Conservation (phyloP, 495 filamentous ascomycete species). For the Aeminium ludgeri region DNA sequence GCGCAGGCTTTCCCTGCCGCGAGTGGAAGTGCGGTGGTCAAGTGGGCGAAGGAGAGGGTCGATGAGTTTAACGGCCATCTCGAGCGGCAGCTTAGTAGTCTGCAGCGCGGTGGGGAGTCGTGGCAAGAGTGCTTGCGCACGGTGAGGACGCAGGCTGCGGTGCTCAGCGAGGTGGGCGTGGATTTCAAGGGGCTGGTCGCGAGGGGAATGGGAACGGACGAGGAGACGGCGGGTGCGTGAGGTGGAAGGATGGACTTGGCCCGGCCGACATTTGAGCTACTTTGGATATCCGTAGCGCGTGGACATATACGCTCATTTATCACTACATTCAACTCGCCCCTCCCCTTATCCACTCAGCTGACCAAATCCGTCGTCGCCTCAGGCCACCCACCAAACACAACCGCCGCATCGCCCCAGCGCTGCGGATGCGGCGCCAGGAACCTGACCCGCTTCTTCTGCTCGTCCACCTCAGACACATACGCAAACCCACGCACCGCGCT, state of each 20-base stretch:
- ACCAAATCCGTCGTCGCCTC: slow-evolving; percentile 26
- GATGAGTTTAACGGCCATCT: slow-evolving; percentile 77
- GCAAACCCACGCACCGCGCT: slow-evolving; percentile 83
- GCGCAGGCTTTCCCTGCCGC: slow-evolving; percentile 45
- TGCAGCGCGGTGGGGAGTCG: slow-evolving; percentile 46
- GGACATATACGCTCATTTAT: too few relatives aligned
- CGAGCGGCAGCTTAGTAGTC: slow-evolving; percentile 63
- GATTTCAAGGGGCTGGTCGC: slow-evolving; percentile 67
- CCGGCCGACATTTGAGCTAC: too few relatives aligned
- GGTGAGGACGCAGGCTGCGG: slow-evolving; percentile 59
- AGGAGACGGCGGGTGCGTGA: not conserved
- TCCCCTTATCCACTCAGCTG: slow-evolving; percentile 8
- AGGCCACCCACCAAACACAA: slow-evolving; percentile 37
- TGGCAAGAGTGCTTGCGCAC: slow-evolving; percentile 74
- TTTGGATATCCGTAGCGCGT: too few relatives aligned
- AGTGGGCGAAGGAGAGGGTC: slow-evolving; percentile 87
- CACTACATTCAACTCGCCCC: too few relatives aligned
- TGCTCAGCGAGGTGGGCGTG: slow-evolving; percentile 71
- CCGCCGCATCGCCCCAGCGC: slow-evolving; percentile 54
- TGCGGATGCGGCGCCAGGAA: slow-evolving; percentile 69
- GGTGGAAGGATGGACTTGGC: too few relatives aligned
- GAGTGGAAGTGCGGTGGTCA: slow-evolving; percentile 60
- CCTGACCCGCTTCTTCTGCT: slow-evolving; percentile 61
- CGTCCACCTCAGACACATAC: slow-evolving; percentile 80
- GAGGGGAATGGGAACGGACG: slow-evolving; percentile 2